A percentile compares a stretch with the other conserved stretches of the same genome.
phyloP scores from a whole-genome alignment of 2,329 filamentous ascomycete genomes.

The Fusarium annulatum region DNA sequence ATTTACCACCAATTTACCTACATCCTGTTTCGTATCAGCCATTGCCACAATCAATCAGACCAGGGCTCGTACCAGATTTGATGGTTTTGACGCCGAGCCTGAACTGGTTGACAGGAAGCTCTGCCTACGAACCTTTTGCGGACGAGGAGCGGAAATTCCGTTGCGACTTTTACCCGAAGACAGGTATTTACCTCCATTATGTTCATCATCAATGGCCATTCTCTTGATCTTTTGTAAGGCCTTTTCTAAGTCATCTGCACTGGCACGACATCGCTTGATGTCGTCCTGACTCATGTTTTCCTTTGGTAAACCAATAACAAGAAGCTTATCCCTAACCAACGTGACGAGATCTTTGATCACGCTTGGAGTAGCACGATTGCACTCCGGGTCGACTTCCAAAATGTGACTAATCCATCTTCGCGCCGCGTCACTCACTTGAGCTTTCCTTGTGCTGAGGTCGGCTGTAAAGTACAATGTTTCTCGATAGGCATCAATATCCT shows the following conservation, averaged over 20 bases:
- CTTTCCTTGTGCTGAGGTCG: not conserved
- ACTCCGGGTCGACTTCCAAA: constrained; percentile 17
- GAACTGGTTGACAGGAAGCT: not conserved
- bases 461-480: constrained; percentile 8
- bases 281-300: not conserved
- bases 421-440: not conserved
- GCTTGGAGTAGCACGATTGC: not conserved
- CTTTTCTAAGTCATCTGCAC: not conserved
- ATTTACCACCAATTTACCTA: constrained; percentile 3
- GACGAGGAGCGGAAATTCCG: not conserved
- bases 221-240: not conserved
- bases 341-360: constrained; percentile 12
- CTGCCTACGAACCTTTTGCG: not conserved
- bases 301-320: constrained; percentile 7
- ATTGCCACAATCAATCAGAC: not conserved
- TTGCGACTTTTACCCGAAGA: not conserved
- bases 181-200: constrained; percentile 1
- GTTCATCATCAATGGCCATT: not conserved
- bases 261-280: not conserved
- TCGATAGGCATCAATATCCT: not conserved
- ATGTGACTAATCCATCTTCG: constrained; percentile 6
- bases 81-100: not conserved
- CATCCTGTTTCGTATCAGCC: not conserved
- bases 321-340: constrained; percentile 8
- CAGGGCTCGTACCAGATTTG: constrained; percentile 1